Conservation (phyloP, 352 stramenopile species). For the Globisporangium yorkense region DNA sequence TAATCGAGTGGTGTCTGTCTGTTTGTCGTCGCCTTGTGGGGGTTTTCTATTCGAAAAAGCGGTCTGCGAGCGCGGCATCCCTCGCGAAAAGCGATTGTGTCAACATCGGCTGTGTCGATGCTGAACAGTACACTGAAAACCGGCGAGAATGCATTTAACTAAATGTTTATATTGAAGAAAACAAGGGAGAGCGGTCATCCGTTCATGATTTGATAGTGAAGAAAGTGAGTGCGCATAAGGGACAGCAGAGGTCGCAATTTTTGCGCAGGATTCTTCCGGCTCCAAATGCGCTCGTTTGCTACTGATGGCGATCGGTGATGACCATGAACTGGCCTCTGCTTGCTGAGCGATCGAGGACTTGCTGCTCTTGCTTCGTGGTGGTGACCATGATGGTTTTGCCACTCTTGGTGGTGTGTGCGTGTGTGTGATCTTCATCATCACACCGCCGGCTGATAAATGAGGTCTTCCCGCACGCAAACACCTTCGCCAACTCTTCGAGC, state of each 20-base stretch:
- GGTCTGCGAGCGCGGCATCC: not conserved
- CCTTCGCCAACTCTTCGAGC: not conserved
- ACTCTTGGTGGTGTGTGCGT: not conserved
- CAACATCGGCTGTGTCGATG: not conserved
- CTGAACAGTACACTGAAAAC: not conserved
- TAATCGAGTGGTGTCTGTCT: not conserved
- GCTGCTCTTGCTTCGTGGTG: too few species aligned
- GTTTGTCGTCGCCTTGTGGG: not conserved
- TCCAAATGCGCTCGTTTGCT: not conserved
- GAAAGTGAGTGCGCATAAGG: not conserved
- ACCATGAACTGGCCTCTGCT: too few species aligned
- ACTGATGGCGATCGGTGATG: not conserved
- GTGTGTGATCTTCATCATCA: not conserved
- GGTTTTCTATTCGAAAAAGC: not conserved
- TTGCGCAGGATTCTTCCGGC: conserved; percentile 6
- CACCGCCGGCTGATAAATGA: conserved; percentile 1
- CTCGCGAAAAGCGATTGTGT: not conserved
- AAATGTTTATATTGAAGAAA: not conserved
- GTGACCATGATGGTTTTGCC: not conserved
- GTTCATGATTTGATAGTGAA: not conserved
- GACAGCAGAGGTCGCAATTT: not conserved
- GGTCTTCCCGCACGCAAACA: not conserved
- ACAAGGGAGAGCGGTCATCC: not conserved
- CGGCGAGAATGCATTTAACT: not conserved
- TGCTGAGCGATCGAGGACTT: too few species aligned